phyloP scores from a whole-genome alignment of 805 yeast species.

The Peterozyma toletana region DNA sequence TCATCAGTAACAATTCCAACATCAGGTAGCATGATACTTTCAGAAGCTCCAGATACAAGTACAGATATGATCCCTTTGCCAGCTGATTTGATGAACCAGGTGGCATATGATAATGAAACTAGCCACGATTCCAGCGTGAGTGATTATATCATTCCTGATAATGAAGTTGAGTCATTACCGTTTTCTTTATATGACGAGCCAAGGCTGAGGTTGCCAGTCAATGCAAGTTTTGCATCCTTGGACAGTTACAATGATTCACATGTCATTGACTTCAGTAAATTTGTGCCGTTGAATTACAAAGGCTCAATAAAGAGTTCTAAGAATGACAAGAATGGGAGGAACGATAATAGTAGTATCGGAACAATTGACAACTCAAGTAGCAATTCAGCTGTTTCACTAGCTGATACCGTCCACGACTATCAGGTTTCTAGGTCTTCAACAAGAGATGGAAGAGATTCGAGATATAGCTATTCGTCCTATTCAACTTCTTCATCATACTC shows the following conservation, averaged over 20 bases:
- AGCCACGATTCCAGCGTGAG: constrained; percentile 20
- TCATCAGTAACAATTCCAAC: too few species aligned
- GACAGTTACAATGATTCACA: constrained; percentile 48
- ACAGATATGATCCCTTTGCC: too few species aligned
- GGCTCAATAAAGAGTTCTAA: constrained; percentile 23
- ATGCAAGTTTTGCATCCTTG: constrained; percentile 72
- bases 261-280: constrained; percentile 15
- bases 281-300: constrained; percentile 36
- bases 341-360: constrained; percentile 1
- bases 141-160: background rate
- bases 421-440: background rate
- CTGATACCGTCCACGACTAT: background rate
- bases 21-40: too few species aligned
- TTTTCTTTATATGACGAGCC: background rate
- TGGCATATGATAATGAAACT: constrained; percentile 13
- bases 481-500: background rate
- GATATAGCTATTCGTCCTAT: background rate
- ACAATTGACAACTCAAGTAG: background rate
- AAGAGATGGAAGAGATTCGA: background rate
- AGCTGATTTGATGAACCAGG: too few species aligned
- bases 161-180: background rate
- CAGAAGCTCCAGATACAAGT: too few species aligned
- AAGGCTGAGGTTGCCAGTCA: constrained; percentile 37
- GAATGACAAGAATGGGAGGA: background rate
- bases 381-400: background rate